These are phyloP conservation scores for Tarenaya hassleriana DNA, from an alignment of 345 rosid genomes.

Conservation along the genomic window DNA sequence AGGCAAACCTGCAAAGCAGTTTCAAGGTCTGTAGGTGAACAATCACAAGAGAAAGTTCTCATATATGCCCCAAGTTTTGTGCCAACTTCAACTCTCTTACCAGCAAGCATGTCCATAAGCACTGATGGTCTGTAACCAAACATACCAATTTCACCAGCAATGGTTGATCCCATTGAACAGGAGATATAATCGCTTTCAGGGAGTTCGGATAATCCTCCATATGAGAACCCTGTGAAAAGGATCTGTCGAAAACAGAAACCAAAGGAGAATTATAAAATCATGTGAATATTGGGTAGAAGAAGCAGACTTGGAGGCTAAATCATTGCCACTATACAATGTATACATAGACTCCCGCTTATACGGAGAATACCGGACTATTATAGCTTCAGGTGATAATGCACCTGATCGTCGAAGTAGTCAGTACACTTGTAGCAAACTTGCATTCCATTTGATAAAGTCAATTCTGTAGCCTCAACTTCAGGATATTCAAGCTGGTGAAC, in stretches of 20 bases:
- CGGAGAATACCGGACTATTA: not conserved
- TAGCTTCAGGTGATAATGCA: constrained; percentile 26
- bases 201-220: constrained; percentile 91
- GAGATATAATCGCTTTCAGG: constrained; percentile 74
- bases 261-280: constrained; percentile 17
- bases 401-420: constrained; percentile 91
- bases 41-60: constrained; percentile 81
- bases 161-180: constrained; percentile 76
- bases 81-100: constrained; percentile 90
- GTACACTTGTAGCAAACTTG: constrained; percentile 75
- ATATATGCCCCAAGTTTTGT: constrained; percentile 68
- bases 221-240: constrained; percentile 84
- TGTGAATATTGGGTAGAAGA: constrained; percentile 8
- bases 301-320: constrained; percentile 6
- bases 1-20: constrained; percentile 86
- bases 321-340: constrained; percentile 6
- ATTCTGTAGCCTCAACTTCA: constrained; percentile 73
- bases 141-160: constrained; percentile 87
- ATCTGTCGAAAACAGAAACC: constrained; percentile 41
- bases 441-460: constrained; percentile 82
- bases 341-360: constrained; percentile 8
- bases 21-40: constrained; percentile 87
- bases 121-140: constrained; percentile 85
- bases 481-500: constrained; percentile 48
- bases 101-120: constrained; percentile 90